Percentiles rank a stretch among this genome's conserved stretches.
Evolutionary conservation across 2,329 filamentous ascomycete species (phyloP).

Genomic region (Penicillium sp.): DNA sequence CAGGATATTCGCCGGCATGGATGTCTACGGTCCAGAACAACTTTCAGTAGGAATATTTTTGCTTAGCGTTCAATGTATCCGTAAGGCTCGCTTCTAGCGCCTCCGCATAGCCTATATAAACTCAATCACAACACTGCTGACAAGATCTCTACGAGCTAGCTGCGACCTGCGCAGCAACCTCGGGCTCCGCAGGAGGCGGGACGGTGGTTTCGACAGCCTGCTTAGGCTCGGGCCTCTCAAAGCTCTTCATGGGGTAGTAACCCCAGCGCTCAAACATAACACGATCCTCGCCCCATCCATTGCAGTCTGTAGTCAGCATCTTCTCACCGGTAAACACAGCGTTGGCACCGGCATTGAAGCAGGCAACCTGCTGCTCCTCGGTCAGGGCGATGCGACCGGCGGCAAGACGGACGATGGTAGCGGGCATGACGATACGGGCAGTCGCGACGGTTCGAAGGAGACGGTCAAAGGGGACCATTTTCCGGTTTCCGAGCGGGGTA

Average conservation of each 20-base stretch:
- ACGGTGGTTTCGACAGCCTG: constrained; percentile 4
- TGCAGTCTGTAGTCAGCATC: constrained; percentile 90
- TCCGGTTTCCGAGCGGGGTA: constrained; percentile 72
- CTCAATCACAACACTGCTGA: background rate
- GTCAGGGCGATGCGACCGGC: constrained; percentile 78
- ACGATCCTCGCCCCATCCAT: constrained; percentile 84
- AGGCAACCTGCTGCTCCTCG: constrained; percentile 83
- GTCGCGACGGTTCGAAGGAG: constrained; percentile 80
- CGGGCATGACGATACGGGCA: constrained; percentile 75
- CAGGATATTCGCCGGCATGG: background rate
- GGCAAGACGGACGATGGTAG: constrained; percentile 79
- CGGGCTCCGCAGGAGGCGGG: constrained; percentile 11
- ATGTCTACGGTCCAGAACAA: background rate
- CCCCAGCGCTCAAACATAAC: constrained; percentile 82
- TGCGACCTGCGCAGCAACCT: constrained; percentile 31
- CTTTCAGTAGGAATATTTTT: background rate
- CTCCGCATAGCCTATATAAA: background rate
- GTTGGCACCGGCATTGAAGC: constrained; percentile 87
- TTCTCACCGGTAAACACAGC: constrained; percentile 95
- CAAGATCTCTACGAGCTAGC: constrained; percentile 19
- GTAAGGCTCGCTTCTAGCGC: background rate
- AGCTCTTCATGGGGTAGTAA: constrained; percentile 66
- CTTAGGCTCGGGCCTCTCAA: constrained; percentile 40
- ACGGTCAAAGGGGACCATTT: constrained; percentile 69
- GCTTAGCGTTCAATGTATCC: background rate